Conservation (phyloP, 2,329 filamentous ascomycete genomes). For the Aspergillus fumigatus region DNA sequence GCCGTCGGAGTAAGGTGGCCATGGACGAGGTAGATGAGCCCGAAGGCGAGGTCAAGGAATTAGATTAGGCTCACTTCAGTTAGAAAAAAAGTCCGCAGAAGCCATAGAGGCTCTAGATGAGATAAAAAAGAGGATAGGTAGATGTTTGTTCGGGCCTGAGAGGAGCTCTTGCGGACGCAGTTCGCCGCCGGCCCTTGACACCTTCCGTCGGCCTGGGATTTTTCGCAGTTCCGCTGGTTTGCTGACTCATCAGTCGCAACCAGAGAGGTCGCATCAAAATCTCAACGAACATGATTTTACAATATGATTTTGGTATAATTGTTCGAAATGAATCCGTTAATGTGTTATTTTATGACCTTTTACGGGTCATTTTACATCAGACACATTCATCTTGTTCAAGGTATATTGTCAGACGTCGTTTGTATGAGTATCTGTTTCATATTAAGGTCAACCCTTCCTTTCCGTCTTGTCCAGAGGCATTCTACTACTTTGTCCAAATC, state of each 20-base stretch:
- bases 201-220: conserved; percentile 21
- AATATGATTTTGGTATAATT: neutral
- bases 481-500: neutral
- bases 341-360: neutral
- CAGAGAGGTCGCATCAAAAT: conserved; percentile 11
- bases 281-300: conserved; percentile 3
- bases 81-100: conserved; percentile 17
- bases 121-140: conserved; percentile 10
- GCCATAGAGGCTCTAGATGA: conserved; percentile 23
- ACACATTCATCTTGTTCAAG: neutral
- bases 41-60: conserved; percentile 17
- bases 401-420: neutral
- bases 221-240: conserved; percentile 25
- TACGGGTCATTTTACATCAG: neutral
- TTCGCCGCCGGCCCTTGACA: conserved; percentile 9
- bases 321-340: neutral
- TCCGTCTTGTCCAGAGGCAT: neutral
- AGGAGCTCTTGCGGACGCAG: conserved; percentile 23
- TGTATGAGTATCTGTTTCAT: neutral
- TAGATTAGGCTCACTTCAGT: conserved; percentile 12
- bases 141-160: conserved; percentile 5
- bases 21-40: conserved; percentile 47
- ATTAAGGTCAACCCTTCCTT: neutral
- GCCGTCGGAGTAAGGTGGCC: conserved; percentile 63
- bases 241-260: conserved; percentile 30